These are phyloP conservation scores for Funneliformis geosporum DNA, from an alignment of 192 early-diverging fungal species.

Conservation along the genomic window DNA sequence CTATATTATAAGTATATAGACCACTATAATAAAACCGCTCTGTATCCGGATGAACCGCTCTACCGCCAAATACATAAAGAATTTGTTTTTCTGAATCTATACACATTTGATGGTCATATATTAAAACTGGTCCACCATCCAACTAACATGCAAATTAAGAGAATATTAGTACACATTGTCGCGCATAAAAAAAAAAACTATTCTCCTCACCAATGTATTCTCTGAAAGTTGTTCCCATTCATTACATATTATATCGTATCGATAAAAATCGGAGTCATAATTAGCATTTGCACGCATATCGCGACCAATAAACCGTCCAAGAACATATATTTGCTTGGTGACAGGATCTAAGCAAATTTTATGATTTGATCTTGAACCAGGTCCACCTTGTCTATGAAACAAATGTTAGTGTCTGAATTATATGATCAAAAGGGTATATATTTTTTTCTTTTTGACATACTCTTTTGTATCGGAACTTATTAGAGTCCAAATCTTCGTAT, in stretches of 20 bases:
- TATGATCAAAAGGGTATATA: too few relatives aligned
- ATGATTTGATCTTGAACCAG: constrained; percentile 87
- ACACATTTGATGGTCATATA: constrained; percentile 95
- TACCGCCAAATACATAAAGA: constrained; percentile 92
- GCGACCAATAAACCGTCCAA: constrained; percentile 89
- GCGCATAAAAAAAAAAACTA: not conserved
- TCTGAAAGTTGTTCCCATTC: constrained; percentile 74
- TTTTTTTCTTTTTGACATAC: constrained; percentile 47
- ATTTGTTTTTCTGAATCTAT: constrained; percentile 68
- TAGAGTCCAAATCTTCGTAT: constrained; percentile 67
- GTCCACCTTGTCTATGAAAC: constrained; percentile 72
- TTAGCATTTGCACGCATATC: constrained; percentile 65
- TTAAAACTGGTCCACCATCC: constrained; percentile 82
- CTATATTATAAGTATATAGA: constrained; percentile 80
- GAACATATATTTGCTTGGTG: constrained; percentile 71
- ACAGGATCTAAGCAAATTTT: constrained; percentile 87
- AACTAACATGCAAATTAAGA: constrained; percentile 43
- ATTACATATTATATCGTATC: constrained; percentile 67
- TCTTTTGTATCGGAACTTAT: constrained; percentile 74
- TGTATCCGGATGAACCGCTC: constrained; percentile 65
- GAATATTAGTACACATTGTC: not conserved
- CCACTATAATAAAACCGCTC: constrained; percentile 80
- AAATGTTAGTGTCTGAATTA: not conserved
- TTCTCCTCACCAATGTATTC: constrained; percentile 70
- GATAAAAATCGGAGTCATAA: constrained; percentile 86